A percentile compares a stretch with the other conserved stretches of the same genome.
phyloP scores from a whole-genome alignment of 163 green algal genomes.

The Coccomyxa subellipsoidea region DNA sequence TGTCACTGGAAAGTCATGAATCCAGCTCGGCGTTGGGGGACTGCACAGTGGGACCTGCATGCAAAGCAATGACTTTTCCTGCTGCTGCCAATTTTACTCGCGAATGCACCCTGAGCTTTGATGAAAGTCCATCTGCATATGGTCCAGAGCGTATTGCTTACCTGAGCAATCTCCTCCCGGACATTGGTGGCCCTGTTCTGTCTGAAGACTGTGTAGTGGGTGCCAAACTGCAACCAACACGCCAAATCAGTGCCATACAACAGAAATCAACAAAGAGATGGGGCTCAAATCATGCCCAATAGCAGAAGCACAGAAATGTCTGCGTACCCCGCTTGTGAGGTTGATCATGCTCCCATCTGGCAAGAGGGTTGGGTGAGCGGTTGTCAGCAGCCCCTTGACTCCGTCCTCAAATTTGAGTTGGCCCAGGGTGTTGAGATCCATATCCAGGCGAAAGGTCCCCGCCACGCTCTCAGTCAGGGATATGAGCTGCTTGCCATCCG shows the following conservation, averaged over 20 bases:
- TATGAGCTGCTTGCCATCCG: constrained; percentile 30
- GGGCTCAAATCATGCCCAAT: neutral
- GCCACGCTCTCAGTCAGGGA: constrained; percentile 57
- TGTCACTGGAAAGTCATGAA: constrained; percentile 72
- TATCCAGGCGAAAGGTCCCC: constrained; percentile 47
- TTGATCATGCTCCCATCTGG: constrained; percentile 45
- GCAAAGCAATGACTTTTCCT: neutral
- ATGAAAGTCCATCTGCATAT: no score
- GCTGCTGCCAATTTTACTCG: no score
- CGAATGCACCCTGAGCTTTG: no score
- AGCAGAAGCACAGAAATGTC: neutral
- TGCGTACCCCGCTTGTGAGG: constrained; percentile 20
- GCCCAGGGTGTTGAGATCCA: constrained; percentile 45
- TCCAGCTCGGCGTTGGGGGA: constrained; percentile 47
- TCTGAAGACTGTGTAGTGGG: constrained; percentile 29
- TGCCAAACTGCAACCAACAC: constrained; percentile 12
- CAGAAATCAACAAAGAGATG: neutral
- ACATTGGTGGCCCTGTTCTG: constrained; percentile 10
- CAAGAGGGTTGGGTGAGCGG: constrained; percentile 56
- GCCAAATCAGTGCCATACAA: neutral
- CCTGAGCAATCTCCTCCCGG: constrained; percentile 34
- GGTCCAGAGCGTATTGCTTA: neutral
- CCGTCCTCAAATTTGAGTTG: constrained; percentile 26
- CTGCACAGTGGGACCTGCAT: constrained; percentile 23
- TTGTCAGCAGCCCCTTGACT: constrained; percentile 61